A percentile compares a stretch with the other conserved stretches of the same genome.
Evolutionary conservation across 2,329 filamentous ascomycete genomes (phyloP).

Genomic region (Aspergillus brasiliensis): DNA sequence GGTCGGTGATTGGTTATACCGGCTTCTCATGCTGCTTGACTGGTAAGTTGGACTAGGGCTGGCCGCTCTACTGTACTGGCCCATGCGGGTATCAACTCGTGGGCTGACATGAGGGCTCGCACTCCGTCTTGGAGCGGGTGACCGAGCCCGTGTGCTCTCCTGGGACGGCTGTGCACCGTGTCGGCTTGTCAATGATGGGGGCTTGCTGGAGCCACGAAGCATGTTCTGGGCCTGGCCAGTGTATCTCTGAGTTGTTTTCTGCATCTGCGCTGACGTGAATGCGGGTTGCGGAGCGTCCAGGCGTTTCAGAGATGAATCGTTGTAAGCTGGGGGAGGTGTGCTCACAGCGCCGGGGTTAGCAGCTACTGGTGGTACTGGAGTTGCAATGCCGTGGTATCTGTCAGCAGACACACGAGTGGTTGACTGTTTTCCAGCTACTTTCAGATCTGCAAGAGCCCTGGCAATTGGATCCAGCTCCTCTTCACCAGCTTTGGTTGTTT

Average conservation of each 20-base stretch:
- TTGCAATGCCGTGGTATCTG: conserved; percentile 88
- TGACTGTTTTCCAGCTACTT: conserved; percentile 80
- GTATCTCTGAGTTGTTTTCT: conserved; percentile 89
- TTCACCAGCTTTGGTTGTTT: conserved; percentile 45
- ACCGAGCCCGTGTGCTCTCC: conserved; percentile 55
- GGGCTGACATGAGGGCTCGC: conserved; percentile 34
- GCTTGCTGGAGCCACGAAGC: conserved; percentile 55
- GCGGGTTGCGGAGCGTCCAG: conserved; percentile 89
- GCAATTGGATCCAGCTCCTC: conserved; percentile 86
- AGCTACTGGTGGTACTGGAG: conserved; percentile 63
- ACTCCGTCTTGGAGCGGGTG: conserved; percentile 67
- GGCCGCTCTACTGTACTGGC: conserved; percentile 46
- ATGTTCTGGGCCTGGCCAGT: conserved; percentile 79
- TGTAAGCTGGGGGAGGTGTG: conserved; percentile 86
- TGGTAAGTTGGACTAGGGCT: conserved; percentile 50
- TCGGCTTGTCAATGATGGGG: conserved; percentile 61
- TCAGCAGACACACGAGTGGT: conserved; percentile 89
- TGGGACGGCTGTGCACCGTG: conserved; percentile 51
- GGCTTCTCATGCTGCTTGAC: conserved; percentile 44
- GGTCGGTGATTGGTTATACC: conserved; percentile 42
- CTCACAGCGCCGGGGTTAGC: conserved; percentile 33
- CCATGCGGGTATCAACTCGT: conserved; percentile 38
- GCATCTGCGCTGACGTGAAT: conserved; percentile 92
- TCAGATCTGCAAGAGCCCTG: conserved; percentile 86
- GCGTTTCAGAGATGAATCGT: conserved; percentile 70